Evolutionary conservation across 179 eudicot genomes (phyloP).

Genomic region (Actinidia polygama): DNA sequence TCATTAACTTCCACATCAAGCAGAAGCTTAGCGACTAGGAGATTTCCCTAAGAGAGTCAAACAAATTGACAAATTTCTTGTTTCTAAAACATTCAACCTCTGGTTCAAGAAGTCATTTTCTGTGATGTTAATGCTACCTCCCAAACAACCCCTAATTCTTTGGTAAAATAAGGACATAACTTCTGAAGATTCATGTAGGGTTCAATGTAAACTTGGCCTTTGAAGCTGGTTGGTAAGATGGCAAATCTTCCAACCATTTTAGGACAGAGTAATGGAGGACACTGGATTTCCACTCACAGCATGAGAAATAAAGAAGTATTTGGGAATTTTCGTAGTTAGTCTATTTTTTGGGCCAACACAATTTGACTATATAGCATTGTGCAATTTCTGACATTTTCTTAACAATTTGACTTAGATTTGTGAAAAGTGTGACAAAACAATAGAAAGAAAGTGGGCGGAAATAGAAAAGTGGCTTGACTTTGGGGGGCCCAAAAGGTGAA

Average conservation of each 20-base stretch:
- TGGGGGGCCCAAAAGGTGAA: not conserved
- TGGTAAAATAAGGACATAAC: not conserved
- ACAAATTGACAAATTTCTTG: too few relatives aligned
- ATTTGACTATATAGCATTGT: constrained; percentile 4
- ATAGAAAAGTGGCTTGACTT: not conserved
- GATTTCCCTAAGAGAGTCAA: not conserved
- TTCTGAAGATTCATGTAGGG: not conserved
- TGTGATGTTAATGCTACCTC: not conserved
- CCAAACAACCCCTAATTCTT: not conserved
- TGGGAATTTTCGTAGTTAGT: not conserved
- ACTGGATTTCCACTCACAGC: constrained; percentile 14
- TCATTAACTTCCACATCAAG: too few relatives aligned
- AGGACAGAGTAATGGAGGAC: not conserved
- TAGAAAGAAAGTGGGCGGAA: not conserved
- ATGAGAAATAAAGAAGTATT: not conserved
- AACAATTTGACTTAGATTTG: not conserved
- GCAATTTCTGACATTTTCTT: not conserved
- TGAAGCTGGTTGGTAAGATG: not conserved
- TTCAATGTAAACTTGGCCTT: not conserved
- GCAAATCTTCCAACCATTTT: not conserved
- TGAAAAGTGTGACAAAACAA: not conserved
- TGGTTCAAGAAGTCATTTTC: not conserved
- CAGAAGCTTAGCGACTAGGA: not conserved
- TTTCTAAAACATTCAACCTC: not conserved
- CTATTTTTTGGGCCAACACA: not conserved